Base-by-base conservation (phyloP, 1,284 basidiomycete genomes). In the Irpex sp. region DNA sequence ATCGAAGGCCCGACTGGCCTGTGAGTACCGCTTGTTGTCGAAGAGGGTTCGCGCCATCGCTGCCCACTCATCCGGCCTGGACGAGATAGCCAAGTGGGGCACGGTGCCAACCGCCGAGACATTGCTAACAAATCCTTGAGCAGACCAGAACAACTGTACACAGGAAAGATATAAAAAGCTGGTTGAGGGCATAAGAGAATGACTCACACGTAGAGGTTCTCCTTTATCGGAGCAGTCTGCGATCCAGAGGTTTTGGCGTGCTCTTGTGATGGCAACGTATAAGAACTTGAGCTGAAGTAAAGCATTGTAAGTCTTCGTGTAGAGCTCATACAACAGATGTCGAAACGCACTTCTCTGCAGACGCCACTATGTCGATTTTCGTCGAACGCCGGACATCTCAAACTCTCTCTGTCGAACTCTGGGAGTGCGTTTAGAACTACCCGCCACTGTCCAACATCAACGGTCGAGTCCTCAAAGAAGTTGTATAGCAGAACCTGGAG, bases 201-300 rank as follows among this genome's bases (percentile, higher is more conserved):
- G 26, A 63, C 77, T 66, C 60, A 88, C 88, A 67, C 80, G 76
- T 83, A 90, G 84, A 0, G 87, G 81, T 56, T 83, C 81, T 5
- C 81, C 78, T 58, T 79, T 83, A 2, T 78, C 74, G 1, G 86
- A 89, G 37, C 77, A 76, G 70, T 90, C 89, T 6, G 81, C 81
- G 8, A 90, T 85, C 86, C 87, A 89, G 2, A 90, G 70, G 54
- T 87, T 86, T 65, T 85, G 86, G 43, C 87, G 78, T 1, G 88
- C 88, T 49, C 89, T 73, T 0, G 89, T 91, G 50, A 90, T 80
- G 0, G 88, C 89, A 4, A 91, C 89, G 61, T 91, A 90, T 0
- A 91, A 72, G 58, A 80, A 81, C 67, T 90, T 89, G 33, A 90
- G 73, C 87, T 89, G 61, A 1, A 51, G 8, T 37, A 5, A 15